These are phyloP conservation scores for Microascus cirrosus DNA, from an alignment of 2,329 filamentous ascomycete genomes.

Conservation along the genomic window DNA sequence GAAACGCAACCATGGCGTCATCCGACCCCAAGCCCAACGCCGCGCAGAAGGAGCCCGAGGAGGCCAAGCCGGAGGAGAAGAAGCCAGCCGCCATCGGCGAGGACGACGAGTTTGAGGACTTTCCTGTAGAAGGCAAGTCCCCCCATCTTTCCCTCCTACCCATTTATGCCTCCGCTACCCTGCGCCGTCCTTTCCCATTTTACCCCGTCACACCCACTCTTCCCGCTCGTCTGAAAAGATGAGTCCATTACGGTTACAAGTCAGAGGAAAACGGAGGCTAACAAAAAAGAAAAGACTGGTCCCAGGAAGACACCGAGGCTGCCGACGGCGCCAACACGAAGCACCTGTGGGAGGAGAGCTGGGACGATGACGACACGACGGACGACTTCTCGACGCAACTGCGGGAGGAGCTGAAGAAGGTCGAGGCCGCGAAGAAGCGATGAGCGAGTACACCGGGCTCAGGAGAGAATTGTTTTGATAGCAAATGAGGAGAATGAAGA, in stretches of 20 bases:
- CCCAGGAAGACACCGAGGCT: slow-evolving; percentile 79
- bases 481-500: neutral
- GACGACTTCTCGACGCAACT: slow-evolving; percentile 95
- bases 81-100: slow-evolving; percentile 67
- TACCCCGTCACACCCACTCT: neutral
- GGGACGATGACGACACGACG: slow-evolving; percentile 95
- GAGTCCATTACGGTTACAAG: neutral
- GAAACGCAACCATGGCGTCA: slow-evolving; percentile 12
- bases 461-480: neutral
- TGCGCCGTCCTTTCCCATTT: neutral
- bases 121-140: slow-evolving; percentile 78
- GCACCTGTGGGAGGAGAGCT: slow-evolving; percentile 98
- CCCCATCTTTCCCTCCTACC: neutral
- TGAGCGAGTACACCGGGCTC: slow-evolving; percentile 16
- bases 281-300: slow-evolving; percentile 58
- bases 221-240: too few relatives aligned
- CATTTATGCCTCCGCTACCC: neutral
- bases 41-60: slow-evolving; percentile 21
- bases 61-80: slow-evolving; percentile 16
- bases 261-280: neutral
- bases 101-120: slow-evolving; percentile 98
- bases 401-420: slow-evolving; percentile 91
- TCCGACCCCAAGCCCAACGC: slow-evolving; percentile 16
- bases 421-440: slow-evolving; percentile 63
- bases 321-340: slow-evolving; percentile 55